A percentile compares a stretch with the other conserved stretches of the same genome.
Evolutionary conservation across 2,329 filamentous ascomycete species (phyloP).

Genomic region (Alternaria consortialis): DNA sequence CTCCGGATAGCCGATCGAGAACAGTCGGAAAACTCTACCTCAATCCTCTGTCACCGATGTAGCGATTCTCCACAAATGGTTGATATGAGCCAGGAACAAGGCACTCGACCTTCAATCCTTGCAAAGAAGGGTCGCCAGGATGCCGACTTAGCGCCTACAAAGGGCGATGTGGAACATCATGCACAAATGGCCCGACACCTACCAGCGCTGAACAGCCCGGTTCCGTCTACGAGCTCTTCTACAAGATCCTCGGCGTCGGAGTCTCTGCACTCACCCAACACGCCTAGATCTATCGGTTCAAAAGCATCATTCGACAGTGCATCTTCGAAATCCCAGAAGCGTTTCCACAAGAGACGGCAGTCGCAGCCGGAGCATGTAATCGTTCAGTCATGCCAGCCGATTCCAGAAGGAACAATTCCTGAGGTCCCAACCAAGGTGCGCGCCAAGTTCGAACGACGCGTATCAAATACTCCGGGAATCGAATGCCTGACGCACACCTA

Average conservation of each 20-base stretch:
- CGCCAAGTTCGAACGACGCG: slow-evolving; percentile 47
- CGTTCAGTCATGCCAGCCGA: slow-evolving; percentile 44
- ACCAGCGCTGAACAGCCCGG: slow-evolving; percentile 21
- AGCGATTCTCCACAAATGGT: slow-evolving; percentile 10
- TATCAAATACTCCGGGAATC: slow-evolving; percentile 47
- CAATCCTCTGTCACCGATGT: slow-evolving; percentile 14
- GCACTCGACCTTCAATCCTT: not conserved
- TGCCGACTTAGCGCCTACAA: not conserved
- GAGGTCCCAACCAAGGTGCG: slow-evolving; percentile 46
- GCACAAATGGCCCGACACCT: slow-evolving; percentile 10
- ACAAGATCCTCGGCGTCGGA: slow-evolving; percentile 18
- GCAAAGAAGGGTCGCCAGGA: not conserved
- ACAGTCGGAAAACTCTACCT: slow-evolving; percentile 18
- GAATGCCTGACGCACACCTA: slow-evolving; percentile 50
- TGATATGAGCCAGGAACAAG: not conserved
- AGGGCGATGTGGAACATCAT: not conserved
- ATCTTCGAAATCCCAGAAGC: slow-evolving; percentile 29
- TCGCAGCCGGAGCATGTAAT: slow-evolving; percentile 39
- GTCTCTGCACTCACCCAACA: slow-evolving; percentile 28
- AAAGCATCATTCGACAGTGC: slow-evolving; percentile 31
- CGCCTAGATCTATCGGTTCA: slow-evolving; percentile 33
- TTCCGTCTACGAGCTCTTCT: slow-evolving; percentile 16
- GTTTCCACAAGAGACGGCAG: slow-evolving; percentile 44
- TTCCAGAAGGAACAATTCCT: slow-evolving; percentile 44
- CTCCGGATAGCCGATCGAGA: slow-evolving; percentile 21